These are phyloP conservation scores for Plasmodium reichenowi DNA, from an alignment of 169 alveolate species.

Conservation along the genomic window DNA sequence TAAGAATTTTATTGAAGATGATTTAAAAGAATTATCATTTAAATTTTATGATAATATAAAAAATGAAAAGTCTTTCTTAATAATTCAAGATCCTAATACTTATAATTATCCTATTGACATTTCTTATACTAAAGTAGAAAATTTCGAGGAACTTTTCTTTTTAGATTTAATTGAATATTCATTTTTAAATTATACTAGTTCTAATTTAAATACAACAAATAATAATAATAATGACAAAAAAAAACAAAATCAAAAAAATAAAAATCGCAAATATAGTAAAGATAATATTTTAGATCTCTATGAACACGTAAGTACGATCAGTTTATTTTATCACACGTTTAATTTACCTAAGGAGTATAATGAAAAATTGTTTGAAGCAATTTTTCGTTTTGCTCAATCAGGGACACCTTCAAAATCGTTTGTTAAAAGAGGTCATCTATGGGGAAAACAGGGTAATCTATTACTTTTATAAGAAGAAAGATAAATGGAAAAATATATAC, in stretches of 20 bases:
- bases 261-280: too few relatives aligned
- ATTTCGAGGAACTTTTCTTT: slow-evolving; percentile 51
- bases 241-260: slow-evolving; percentile 26
- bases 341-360: slow-evolving; percentile 52
- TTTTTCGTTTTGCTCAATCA: slow-evolving; percentile 18
- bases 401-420: slow-evolving; percentile 20
- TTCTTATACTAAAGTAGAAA: slow-evolving; percentile 40
- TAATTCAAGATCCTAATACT: slow-evolving; percentile 31
- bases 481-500: neutral
- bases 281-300: too few relatives aligned
- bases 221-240: slow-evolving; percentile 1
- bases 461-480: neutral
- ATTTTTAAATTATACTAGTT: slow-evolving; percentile 43
- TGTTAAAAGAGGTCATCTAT: slow-evolving; percentile 35
- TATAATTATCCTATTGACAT: slow-evolving; percentile 56
- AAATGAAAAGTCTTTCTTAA: slow-evolving; percentile 59
- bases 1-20: slow-evolving; percentile 42
- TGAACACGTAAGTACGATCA: neutral
- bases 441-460: slow-evolving; percentile 32
- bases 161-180: slow-evolving; percentile 54
- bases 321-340: slow-evolving; percentile 41
- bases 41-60: slow-evolving; percentile 19
- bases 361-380: slow-evolving; percentile 41
- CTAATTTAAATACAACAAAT: slow-evolving; percentile 5
- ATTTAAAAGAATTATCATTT: slow-evolving; percentile 32